Evolutionary conservation across 2,329 filamentous ascomycete genomes (phyloP).

Genomic region (Paraphoma chrysanthemicola): DNA sequence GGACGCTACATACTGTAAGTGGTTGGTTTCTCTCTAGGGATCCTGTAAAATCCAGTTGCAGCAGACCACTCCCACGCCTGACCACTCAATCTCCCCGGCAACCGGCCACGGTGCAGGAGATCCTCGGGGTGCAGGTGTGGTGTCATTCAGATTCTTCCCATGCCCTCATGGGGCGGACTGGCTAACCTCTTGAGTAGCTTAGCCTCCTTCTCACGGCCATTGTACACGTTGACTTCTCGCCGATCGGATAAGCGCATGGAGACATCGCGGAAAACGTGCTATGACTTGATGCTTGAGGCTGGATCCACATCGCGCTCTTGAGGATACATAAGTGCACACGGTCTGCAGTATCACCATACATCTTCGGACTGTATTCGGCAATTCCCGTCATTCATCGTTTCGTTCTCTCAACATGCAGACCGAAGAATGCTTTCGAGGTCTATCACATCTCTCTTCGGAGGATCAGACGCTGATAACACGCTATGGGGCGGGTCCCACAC

Average conservation of each 20-base stretch:
- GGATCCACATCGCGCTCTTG: neutral
- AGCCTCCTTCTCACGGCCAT: neutral
- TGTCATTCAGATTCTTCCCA: neutral
- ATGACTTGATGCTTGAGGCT: neutral
- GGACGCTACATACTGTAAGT: neutral
- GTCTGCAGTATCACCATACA: neutral
- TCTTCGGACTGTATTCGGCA: neutral
- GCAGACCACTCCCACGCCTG: slow-evolving; percentile 2
- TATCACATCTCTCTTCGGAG: slow-evolving; percentile 22
- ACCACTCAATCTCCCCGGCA: neutral
- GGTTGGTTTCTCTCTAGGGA: neutral
- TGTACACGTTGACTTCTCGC: neutral
- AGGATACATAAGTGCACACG: neutral
- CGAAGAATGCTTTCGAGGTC: slow-evolving; percentile 9
- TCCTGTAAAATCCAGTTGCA: slow-evolving; percentile 2
- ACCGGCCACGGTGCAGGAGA: slow-evolving; percentile 1
- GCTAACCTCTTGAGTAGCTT: neutral
- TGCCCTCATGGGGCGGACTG: neutral
- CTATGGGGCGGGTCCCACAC: slow-evolving; percentile 30
- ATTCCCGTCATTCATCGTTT: neutral
- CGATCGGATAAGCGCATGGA: neutral
- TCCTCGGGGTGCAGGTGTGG: neutral
- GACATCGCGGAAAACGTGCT: neutral
- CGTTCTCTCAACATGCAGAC: slow-evolving; percentile 2
- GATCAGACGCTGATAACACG: slow-evolving; percentile 28